Conservation (phyloP, 169 alveolate genomes). For the Prorocentrum cordatum region DNA sequence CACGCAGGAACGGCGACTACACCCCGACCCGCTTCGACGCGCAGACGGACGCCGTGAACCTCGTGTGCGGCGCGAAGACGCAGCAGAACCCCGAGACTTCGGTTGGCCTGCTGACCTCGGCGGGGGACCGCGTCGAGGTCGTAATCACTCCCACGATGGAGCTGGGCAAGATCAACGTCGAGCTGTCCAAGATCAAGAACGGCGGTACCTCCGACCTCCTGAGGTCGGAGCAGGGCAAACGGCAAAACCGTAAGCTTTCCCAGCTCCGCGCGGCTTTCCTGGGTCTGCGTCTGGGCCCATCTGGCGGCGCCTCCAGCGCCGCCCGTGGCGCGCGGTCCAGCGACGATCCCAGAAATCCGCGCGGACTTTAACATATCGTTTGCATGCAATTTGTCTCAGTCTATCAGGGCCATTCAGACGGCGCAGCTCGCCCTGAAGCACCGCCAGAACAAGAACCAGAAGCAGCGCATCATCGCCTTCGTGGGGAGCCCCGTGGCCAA, state of each 20-base stretch:
- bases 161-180: no score
- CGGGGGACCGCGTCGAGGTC: conserved; percentile 79
- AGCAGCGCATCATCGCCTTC: conserved; percentile 57
- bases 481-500: conserved; percentile 56
- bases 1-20: conserved; percentile 87
- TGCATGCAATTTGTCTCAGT: no score
- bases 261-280: no score
- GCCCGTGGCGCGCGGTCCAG: no score
- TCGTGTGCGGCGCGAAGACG: conserved; percentile 83
- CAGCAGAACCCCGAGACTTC: conserved; percentile 86
- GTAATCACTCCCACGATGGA: conserved; percentile 46
- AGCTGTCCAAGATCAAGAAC: neutral
- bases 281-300: no score
- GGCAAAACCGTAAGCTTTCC: no score
- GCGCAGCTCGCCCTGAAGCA: conserved; percentile 64
- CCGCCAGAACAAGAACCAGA: conserved; percentile 58
- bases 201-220: conserved; percentile 29
- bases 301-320: no score
- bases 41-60: conserved; percentile 83
- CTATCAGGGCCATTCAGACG: conserved; percentile 51
- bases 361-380: no score
- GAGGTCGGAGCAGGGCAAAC: no score
- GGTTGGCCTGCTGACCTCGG: conserved; percentile 86
- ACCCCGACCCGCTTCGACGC: conserved; percentile 84
- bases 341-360: no score